Percentiles rank a stretch among this genome's conserved stretches.
Conservation (phyloP, 2,329 filamentous ascomycete genomes). For the Apiospora saccharicola region DNA sequence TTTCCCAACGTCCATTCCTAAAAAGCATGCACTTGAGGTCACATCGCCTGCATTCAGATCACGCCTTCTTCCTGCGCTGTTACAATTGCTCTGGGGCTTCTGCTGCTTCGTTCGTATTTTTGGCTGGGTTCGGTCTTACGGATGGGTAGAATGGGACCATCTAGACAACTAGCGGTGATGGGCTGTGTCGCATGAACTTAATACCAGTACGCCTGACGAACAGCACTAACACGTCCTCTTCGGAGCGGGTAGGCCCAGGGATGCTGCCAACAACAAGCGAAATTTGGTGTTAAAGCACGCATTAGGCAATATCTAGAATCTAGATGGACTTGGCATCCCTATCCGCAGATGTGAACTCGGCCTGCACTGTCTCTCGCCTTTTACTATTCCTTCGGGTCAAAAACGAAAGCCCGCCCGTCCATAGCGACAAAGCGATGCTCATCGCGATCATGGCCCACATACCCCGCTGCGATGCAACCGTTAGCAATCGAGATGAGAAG, state of each 20-base stretch:
- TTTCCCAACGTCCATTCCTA: background rate
- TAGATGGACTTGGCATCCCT: conserved; percentile 5
- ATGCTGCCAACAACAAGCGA: background rate
- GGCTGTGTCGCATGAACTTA: background rate
- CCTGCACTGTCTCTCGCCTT: background rate
- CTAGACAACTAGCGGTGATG: background rate
- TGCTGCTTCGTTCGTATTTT: background rate
- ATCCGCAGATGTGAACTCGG: background rate
- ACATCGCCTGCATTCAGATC: background rate
- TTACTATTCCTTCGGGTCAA: conserved; percentile 41
- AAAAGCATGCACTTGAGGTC: background rate
- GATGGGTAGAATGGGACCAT: background rate
- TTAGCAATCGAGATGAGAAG: conserved; percentile 26
- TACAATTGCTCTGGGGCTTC: background rate
- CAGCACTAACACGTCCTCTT: background rate
- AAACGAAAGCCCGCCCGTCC: conserved; percentile 63
- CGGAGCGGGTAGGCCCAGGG: background rate
- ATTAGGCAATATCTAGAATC: background rate
- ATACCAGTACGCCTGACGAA: background rate
- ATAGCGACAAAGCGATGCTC: conserved; percentile 65
- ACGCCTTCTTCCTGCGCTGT: background rate
- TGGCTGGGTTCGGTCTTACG: background rate
- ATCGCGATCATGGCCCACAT: conserved; percentile 78
- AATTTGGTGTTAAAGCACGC: background rate
- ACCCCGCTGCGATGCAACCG: conserved; percentile 55